Conservation (phyloP, 2,329 filamentous ascomycete genomes). For the Aspergillus sp. region DNA sequence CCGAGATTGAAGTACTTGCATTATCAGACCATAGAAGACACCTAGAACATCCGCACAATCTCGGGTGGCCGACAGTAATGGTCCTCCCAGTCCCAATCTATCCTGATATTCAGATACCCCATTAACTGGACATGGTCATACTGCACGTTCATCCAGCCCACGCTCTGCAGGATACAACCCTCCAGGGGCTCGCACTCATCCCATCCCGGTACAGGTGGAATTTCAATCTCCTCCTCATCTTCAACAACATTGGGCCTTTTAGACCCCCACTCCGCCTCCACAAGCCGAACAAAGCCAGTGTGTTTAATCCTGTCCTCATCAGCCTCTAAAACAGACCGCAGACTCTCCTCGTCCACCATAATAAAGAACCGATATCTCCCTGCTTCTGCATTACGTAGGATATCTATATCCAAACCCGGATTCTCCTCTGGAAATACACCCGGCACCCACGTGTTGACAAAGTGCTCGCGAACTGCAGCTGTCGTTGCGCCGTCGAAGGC, state of each 20-base stretch:
- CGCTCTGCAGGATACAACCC: slow-evolving; percentile 13
- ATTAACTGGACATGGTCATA: slow-evolving; percentile 6
- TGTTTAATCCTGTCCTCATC: background rate
- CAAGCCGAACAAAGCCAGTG: slow-evolving; percentile 12
- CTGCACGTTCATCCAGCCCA: slow-evolving; percentile 20
- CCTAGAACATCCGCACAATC: too few relatives aligned
- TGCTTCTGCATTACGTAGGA: background rate
- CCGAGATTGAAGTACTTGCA: too few relatives aligned
- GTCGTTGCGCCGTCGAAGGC: slow-evolving; percentile 16
- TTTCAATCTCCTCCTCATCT: background rate
- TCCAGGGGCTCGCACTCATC: slow-evolving; percentile 10
- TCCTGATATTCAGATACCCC: slow-evolving; percentile 3
- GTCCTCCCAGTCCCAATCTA: slow-evolving; percentile 11
- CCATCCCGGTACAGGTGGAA: too few relatives aligned
- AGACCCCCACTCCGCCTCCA: slow-evolving; percentile 14
- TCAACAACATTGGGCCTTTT: background rate
- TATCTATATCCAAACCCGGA: background rate
- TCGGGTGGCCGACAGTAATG: slow-evolving; percentile 9
- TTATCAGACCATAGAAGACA: too few relatives aligned
- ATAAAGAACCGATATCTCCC: slow-evolving; percentile 19
- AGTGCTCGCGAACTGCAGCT: slow-evolving; percentile 13
- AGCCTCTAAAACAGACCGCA: slow-evolving; percentile 11
- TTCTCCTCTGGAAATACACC: slow-evolving; percentile 10
- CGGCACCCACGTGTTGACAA: slow-evolving; percentile 5
- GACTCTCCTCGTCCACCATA: slow-evolving; percentile 17